Conservation (phyloP, 2,329 filamentous ascomycete genomes). For the Trichoderma guizhouense region DNA sequence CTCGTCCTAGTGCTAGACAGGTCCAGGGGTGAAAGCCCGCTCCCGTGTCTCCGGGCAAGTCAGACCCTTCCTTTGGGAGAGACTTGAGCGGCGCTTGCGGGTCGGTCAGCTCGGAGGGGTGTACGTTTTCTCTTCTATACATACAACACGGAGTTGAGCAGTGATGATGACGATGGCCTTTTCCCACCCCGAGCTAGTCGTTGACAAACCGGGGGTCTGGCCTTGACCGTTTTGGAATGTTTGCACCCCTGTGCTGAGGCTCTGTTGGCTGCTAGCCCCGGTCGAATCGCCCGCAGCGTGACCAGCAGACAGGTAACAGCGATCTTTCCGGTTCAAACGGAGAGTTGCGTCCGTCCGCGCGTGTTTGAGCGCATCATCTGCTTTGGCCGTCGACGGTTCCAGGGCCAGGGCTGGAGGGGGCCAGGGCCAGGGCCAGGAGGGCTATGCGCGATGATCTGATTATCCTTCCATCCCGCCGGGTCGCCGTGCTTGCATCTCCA, state of each 20-base stretch:
- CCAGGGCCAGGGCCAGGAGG: neutral
- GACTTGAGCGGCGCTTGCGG: neutral
- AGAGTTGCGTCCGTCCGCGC: conserved; percentile 7
- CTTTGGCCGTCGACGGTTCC: neutral
- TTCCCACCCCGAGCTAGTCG: neutral
- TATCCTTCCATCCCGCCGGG: neutral
- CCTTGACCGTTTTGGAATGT: neutral
- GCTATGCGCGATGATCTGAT: conserved; percentile 1
- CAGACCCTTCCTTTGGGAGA: conserved; percentile 11
- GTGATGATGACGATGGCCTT: conserved; percentile 7
- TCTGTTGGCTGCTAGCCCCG: conserved; percentile 7
- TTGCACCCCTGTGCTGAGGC: neutral
- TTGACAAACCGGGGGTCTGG: conserved; percentile 5
- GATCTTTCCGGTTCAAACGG: conserved; percentile 1
- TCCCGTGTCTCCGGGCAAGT: conserved; percentile 16
- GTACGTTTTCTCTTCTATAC: neutral
- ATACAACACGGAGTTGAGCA: neutral
- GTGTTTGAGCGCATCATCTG: neutral
- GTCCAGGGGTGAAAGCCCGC: conserved; percentile 5
- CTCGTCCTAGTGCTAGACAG: conserved; percentile 6
- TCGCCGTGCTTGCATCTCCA: neutral
- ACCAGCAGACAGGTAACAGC: neutral
- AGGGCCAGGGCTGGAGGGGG: neutral
- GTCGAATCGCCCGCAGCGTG: conserved; percentile 4
- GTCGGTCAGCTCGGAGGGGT: conserved; percentile 9